Base-by-base conservation (phyloP, 306 rosid genomes). In the Aeschynomene evenia region DNA sequence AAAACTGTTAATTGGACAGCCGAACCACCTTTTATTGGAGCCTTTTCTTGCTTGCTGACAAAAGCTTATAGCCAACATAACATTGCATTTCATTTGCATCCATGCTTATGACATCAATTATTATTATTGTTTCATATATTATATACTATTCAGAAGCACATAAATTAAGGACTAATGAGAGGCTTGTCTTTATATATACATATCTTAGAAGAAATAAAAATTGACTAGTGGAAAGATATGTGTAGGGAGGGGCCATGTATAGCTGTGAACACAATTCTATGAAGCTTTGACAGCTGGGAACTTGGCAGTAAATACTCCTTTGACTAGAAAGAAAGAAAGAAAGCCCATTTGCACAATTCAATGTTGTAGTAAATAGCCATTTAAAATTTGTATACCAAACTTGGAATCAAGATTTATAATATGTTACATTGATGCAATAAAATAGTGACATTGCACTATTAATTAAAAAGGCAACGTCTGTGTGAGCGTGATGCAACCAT, bases 251-350 rank as follows among this genome's bases (percentile, higher is more conserved):
- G 72, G 26, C 71, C 76, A 52, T n/a, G 20, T 40, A 42, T 57
- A 70, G 76, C 81, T 70, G 81, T 70, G 52, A 70, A 20, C 76
- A 61, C 66, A 21, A 62, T 53, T 42, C 21, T 42, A 9, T 63
- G 23, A 62, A 52, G 43, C 31, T 34, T n/a, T 39, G 42, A 68
- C 65, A 76, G 71, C 80, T 60, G 64, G 43, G 29, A 76, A 20
- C 29, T 68, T 21, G 10, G 12, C 11, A 26, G 66, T 56, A 70
- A 70, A 54, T 24, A 45, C 16, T 57, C 22, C 4, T 53, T n/a
- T 16, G 37, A 8, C 19, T 23, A 23, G 18, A 53, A 68, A 68
- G 51, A n/a, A n/a, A n/a, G n/a, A n/a, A n/a, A n/a, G n/a, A n/a
- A n/a, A n/a, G n/a, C n/a, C n/a, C n/a, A n/a, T n/a, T n/a, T n/a